Conservation (phyloP, 257 asterid species). For the Penstemon eatonii region DNA sequence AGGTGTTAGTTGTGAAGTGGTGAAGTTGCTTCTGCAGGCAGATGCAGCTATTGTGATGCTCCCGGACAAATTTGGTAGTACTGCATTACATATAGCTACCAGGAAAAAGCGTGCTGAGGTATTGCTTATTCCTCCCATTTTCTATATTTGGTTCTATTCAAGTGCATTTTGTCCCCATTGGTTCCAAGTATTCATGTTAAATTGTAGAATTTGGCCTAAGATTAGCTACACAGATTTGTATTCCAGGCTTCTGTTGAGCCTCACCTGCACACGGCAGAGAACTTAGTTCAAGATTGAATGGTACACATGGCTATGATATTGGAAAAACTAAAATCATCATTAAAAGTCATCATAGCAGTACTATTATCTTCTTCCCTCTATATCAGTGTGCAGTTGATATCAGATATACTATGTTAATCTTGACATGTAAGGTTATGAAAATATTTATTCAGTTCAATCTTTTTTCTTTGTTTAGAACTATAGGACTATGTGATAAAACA, state of each 20-base stretch:
- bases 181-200: not conserved
- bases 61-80: constrained; percentile 49
- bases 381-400: not conserved
- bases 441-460: too few relatives aligned
- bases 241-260: not conserved
- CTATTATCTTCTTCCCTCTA: not conserved
- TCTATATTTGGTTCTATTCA: not conserved
- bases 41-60: constrained; percentile 63
- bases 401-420: not conserved
- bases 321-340: not conserved
- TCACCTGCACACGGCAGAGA: not conserved
- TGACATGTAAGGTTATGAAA: not conserved
- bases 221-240: not conserved
- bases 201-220: not conserved
- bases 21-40: constrained; percentile 47
- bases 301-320: not conserved
- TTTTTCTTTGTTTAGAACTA: too few relatives aligned
- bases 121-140: not conserved
- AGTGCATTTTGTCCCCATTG: not conserved
- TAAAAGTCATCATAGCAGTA: not conserved
- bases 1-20: constrained; percentile 53
- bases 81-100: constrained; percentile 53
- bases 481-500: too few relatives aligned
- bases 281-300: not conserved
- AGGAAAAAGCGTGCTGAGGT: constrained; percentile 59